Conservation (phyloP, 2,329 filamentous ascomycete genomes). For the Alternaria novae-zelandiae region DNA sequence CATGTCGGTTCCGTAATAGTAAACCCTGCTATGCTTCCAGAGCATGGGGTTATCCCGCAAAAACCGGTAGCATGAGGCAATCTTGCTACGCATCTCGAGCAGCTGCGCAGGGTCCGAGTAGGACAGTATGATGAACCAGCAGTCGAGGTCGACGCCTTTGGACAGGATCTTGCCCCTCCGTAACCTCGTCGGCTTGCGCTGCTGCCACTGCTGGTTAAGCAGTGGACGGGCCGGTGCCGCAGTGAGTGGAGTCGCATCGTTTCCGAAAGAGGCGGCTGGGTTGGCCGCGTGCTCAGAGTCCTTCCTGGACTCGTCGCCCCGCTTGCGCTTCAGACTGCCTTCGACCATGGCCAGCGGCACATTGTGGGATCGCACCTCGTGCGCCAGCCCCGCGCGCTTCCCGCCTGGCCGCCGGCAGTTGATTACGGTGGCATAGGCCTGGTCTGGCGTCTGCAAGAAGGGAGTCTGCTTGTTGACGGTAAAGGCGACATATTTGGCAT, state of each 20-base stretch:
- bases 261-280: background rate
- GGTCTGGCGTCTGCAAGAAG: constrained; percentile 31
- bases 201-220: constrained; percentile 28
- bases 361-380: constrained; percentile 38
- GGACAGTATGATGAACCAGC: constrained; percentile 45
- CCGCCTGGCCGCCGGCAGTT: constrained; percentile 43
- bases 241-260: constrained; percentile 14
- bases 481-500: constrained; percentile 47
- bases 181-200: constrained; percentile 35
- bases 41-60: constrained; percentile 44
- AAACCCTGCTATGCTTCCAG: constrained; percentile 46
- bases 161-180: constrained; percentile 35
- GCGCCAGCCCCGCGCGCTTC: constrained; percentile 29
- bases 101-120: constrained; percentile 45
- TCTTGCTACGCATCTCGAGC: constrained; percentile 43
- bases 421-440: constrained; percentile 43
- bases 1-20: constrained; percentile 43
- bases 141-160: constrained; percentile 41
- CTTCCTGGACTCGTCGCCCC: constrained; percentile 18
- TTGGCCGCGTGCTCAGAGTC: constrained; percentile 6
- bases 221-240: constrained; percentile 15
- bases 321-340: constrained; percentile 37
- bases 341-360: constrained; percentile 39
- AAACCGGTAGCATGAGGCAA: constrained; percentile 45
- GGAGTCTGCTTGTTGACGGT: constrained; percentile 48